Conservation (phyloP, 495 filamentous ascomycete species). For the Lophiostoma macrostomum region DNA sequence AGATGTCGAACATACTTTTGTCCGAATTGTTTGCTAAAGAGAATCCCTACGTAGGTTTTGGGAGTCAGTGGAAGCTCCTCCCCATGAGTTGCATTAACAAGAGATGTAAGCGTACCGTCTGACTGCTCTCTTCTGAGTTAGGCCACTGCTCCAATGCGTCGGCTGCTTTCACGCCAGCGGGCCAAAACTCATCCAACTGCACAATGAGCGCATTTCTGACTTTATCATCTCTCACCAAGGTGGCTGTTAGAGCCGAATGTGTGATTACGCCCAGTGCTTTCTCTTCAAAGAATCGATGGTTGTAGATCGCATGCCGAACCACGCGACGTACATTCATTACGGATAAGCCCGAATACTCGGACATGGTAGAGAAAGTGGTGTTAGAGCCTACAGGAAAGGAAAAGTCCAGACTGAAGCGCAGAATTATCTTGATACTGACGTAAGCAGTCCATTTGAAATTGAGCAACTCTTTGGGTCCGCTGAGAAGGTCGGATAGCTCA, state of each 20-base stretch:
- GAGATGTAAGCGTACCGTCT: background rate
- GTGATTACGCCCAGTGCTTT: background rate
- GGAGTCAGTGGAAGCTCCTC: too few relatives aligned
- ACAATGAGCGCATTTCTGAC: background rate
- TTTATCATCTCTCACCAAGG: background rate
- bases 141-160: constrained; percentile 12
- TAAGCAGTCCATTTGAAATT: constrained; percentile 2
- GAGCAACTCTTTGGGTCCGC: constrained; percentile 4
- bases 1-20: constrained; percentile 11
- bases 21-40: constrained; percentile 1
- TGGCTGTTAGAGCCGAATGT: constrained; percentile 1
- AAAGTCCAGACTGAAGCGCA: constrained; percentile 2
- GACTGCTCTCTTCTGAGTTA: constrained; percentile 5
- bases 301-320: constrained; percentile 6
- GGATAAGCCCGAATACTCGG: background rate
- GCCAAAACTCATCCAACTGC: constrained; percentile 9
- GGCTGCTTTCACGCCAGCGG: constrained; percentile 4
- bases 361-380: background rate
- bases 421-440: constrained; percentile 3
- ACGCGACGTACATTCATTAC: background rate
- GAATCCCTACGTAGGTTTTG: too few relatives aligned
- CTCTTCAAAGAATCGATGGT: constrained; percentile 12
- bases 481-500: constrained; percentile 4
- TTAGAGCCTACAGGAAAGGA: background rate
- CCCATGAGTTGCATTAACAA: background rate